Evolutionary conservation across 225 moss, liverwort and hornwort genomes (phyloP), one percentile per base, ranked within the genome.

Genomic region (Lunularia cruciata): DNA sequence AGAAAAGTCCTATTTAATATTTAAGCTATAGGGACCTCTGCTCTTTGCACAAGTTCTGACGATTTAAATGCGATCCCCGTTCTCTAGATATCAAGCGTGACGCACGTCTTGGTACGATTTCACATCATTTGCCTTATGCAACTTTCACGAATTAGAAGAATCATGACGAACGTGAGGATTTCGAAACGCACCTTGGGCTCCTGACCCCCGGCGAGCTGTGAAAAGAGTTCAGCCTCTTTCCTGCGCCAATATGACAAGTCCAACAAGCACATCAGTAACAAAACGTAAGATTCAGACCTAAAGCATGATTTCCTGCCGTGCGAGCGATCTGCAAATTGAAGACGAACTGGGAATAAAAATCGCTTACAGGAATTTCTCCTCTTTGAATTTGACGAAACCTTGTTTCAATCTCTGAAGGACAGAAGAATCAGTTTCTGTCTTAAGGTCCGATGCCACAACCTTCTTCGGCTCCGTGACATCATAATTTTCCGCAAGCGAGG

Each of bases 201-300:
- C 82, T 93, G 92, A 67, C 88, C 86, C 19, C 34, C 78, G 61
- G 81, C 81, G 36, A 93, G 86, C 40, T 84, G 84, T 43, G 84
- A 78, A 69, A 88, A 93, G 70, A 88, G 70, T 12, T 85, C 86
- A 36, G 89, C 61, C 65, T 90, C 87, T 75, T 88, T 86, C 63
- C 92, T 92, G 87, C 52, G 54, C 19, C 67, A 63, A 80, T 36
- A 3, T 23, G 62, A 32, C 14, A 67, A 39, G 4, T n/a, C n/a
- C n/a, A n/a, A 23, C 37, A 47, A 49, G 23, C 51, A 38, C 19
- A 19, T 6, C 11, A 46, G 27, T 63, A 48, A 18, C 15, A 20
- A 56, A 0, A 28, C 12, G 45, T 0, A 16, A 13, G 5, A 15
- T 8, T 42, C 20, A 13, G 1, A 3, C 8, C 5, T 20, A 60